A percentile compares a stretch with the other conserved stretches of the same genome.
Conservation (phyloP, 2,329 filamentous ascomycete genomes). For the Colletotrichum sansevieriae region DNA sequence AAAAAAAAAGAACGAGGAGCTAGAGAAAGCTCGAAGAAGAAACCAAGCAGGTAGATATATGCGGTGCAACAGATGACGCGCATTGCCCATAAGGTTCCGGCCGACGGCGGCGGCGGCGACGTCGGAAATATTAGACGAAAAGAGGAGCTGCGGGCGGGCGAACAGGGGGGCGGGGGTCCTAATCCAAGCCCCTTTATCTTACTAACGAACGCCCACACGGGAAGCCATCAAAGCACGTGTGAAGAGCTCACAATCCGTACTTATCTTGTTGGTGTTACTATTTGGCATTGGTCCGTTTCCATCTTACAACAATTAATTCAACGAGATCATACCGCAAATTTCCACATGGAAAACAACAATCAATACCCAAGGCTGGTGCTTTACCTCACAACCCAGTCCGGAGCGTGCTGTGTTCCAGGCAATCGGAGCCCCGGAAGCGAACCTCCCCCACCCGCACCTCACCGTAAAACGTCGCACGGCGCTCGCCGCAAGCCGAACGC, state of each 20-base stretch:
- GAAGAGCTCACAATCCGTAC: background rate
- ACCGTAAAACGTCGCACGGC: constrained; percentile 41
- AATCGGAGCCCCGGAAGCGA: constrained; percentile 21
- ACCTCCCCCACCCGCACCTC: constrained; percentile 22
- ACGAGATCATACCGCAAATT: too few relatives aligned
- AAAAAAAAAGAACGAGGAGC: background rate
- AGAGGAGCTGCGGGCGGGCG: background rate
- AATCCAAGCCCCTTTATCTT: background rate
- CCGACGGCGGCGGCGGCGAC: background rate
- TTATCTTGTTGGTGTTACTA: background rate
- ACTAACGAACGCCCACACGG: background rate
- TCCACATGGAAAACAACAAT: background rate
- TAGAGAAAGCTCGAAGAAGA: background rate
- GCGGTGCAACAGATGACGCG: constrained; percentile 33
- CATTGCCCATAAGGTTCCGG: background rate
- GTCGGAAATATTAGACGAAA: constrained; percentile 29
- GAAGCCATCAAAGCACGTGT: background rate
- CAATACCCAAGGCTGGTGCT: too few relatives aligned
- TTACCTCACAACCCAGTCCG: background rate
- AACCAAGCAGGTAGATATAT: constrained; percentile 23
- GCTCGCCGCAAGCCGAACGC: constrained; percentile 42
- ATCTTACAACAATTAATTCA: too few relatives aligned
- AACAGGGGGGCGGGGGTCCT: background rate
- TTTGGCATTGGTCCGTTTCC: too few relatives aligned
- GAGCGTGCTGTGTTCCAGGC: constrained; percentile 16